phyloP scores from a whole-genome alignment of 2,329 filamentous ascomycete genomes.

The Atkinsonella texensis region DNA sequence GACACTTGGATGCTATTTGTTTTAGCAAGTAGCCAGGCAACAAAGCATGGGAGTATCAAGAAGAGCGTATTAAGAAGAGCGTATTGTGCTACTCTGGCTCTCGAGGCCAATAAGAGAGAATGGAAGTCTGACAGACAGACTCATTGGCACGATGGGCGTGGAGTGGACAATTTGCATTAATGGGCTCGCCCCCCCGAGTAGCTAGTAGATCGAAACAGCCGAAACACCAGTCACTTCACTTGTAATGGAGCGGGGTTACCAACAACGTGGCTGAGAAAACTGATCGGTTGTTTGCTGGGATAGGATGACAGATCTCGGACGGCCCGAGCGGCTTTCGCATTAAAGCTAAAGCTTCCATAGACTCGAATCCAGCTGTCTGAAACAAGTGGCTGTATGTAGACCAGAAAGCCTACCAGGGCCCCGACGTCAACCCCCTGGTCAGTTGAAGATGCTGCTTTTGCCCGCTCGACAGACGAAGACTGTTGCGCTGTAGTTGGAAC shows the following conservation, averaged over 20 bases:
- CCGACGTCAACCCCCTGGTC: conserved; percentile 2
- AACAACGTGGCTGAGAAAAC: conserved; percentile 1
- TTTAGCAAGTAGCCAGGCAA: conserved; percentile 1
- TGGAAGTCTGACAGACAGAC: conserved; percentile 2
- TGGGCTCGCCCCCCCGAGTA: conserved; percentile 3
- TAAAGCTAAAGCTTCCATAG: conserved; percentile 6
- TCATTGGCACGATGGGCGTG: conserved; percentile 6
- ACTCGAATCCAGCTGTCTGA: conserved; percentile 9
- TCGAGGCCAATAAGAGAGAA: conserved; percentile 1
- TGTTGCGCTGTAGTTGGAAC: not conserved
- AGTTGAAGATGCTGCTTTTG: conserved; percentile 4
- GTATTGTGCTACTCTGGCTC: conserved; percentile 1
- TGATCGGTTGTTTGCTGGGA: conserved; percentile 4
- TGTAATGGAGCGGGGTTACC: conserved; percentile 2
- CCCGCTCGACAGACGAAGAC: not conserved
- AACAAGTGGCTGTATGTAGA: conserved; percentile 11
- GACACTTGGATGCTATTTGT: conserved; percentile 7
- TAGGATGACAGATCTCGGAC: conserved; percentile 9
- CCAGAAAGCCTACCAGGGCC: conserved; percentile 3
- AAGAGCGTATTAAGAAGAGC: not conserved
- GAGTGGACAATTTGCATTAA: conserved; percentile 10
- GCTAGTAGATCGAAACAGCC: conserved; percentile 11
- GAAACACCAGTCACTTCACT: conserved; percentile 10
- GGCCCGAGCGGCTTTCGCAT: conserved; percentile 10
- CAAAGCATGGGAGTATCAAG: not conserved